phyloP scores from a whole-genome alignment of 495 filamentous ascomycete genomes.

The Bacidia gigantensis region DNA sequence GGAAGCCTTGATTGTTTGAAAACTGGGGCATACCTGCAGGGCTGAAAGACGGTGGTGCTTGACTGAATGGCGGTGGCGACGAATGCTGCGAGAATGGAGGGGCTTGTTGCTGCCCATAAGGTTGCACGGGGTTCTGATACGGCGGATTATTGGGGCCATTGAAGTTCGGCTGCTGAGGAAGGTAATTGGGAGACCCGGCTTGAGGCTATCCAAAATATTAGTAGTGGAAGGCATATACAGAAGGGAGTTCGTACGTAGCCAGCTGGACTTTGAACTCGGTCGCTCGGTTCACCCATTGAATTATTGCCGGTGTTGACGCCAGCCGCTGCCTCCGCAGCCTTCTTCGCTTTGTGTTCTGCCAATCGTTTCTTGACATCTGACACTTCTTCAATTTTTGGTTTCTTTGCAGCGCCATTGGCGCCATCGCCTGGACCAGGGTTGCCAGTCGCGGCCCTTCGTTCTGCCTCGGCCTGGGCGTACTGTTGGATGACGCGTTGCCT shows the following conservation, averaged over 20 bases:
- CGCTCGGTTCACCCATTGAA: constrained; percentile 40
- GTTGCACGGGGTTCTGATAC: constrained; percentile 16
- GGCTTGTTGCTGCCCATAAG: constrained; percentile 22
- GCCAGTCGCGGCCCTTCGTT: constrained; percentile 67
- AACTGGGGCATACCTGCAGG: constrained; percentile 17
- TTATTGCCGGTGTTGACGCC: constrained; percentile 46
- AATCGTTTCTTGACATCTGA: constrained; percentile 72
- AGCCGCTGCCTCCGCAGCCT: constrained; percentile 42
- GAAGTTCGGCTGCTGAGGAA: constrained; percentile 17
- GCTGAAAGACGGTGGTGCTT: constrained; percentile 12
- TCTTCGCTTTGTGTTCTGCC: constrained; percentile 63
- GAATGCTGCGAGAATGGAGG: constrained; percentile 20
- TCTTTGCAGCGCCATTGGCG: constrained; percentile 45
- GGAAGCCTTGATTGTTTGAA: constrained; percentile 17
- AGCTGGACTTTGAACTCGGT: constrained; percentile 38
- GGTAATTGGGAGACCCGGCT: constrained; percentile 19
- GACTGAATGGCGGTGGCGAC: constrained; percentile 12
- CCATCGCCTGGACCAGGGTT: constrained; percentile 58
- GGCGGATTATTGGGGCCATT: constrained; percentile 14
- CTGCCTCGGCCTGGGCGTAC: constrained; percentile 72
- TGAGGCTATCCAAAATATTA: background rate
- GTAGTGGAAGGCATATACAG: background rate
- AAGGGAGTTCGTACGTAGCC: constrained; percentile 36
- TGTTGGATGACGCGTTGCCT: constrained; percentile 69
- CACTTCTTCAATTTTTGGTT: constrained; percentile 61